These are phyloP conservation scores for Metroxylon sagu DNA, from an alignment of 176 grass and related monocot species.

Conservation along the genomic window DNA sequence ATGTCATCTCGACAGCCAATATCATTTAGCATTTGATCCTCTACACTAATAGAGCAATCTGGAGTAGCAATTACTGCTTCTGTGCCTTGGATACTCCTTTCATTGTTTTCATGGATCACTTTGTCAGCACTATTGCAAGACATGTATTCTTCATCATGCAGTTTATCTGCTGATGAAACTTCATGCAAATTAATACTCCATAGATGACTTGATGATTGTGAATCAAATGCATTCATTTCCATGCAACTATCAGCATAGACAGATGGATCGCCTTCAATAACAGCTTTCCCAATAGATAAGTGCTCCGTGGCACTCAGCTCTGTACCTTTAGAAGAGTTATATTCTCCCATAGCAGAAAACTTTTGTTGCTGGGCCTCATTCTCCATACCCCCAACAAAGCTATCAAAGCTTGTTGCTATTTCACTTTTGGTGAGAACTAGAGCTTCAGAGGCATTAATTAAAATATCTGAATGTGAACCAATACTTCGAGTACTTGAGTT, in stretches of 20 bases:
- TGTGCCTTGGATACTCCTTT: not conserved
- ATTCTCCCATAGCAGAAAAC: slow-evolving; percentile 6
- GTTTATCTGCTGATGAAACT: not conserved
- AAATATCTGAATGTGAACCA: slow-evolving; percentile 76
- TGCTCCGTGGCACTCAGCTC: slow-evolving; percentile 27
- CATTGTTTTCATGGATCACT: not conserved
- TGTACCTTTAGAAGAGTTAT: slow-evolving; percentile 24
- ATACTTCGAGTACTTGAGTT: slow-evolving; percentile 44
- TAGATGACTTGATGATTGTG: slow-evolving; percentile 8
- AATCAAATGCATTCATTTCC: slow-evolving; percentile 11
- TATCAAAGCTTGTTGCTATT: slow-evolving; percentile 29
- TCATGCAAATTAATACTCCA: not conserved
- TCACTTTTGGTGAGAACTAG: slow-evolving; percentile 36
- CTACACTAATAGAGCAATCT: not conserved
- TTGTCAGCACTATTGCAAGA: not conserved
- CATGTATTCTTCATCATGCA: not conserved
- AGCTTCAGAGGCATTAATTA: slow-evolving; percentile 43
- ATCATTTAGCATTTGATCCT: not conserved
- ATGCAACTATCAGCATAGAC: slow-evolving; percentile 2
- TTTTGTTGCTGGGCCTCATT: slow-evolving; percentile 27
- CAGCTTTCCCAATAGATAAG: slow-evolving; percentile 18
- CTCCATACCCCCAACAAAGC: slow-evolving; percentile 28
- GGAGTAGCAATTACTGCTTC: not conserved
- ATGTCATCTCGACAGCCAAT: slow-evolving; percentile 15
- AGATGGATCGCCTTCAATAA: slow-evolving; percentile 28